These are phyloP conservation scores for Teratosphaeria destructans DNA, from an alignment of 2,329 filamentous ascomycete species.

Conservation along the genomic window DNA sequence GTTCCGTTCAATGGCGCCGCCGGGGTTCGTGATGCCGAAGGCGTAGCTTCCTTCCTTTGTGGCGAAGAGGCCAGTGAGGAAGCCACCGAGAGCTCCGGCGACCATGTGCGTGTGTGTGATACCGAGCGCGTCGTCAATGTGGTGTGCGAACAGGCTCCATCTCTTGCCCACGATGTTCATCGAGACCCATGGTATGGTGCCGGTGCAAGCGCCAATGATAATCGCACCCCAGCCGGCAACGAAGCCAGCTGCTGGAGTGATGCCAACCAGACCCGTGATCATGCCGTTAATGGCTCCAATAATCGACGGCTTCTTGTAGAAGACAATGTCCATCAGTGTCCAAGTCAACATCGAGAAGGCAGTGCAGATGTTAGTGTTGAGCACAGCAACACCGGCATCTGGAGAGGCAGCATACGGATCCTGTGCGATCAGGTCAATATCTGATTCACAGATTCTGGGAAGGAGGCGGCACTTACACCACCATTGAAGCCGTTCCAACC, in stretches of 20 bases:
- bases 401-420: slow-evolving; percentile 42
- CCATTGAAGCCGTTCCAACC: slow-evolving; percentile 47
- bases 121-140: slow-evolving; percentile 45
- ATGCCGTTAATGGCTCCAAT: slow-evolving; percentile 43
- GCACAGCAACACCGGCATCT: slow-evolving; percentile 41
- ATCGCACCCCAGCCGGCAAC: slow-evolving; percentile 44
- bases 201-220: slow-evolving; percentile 36
- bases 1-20: slow-evolving; percentile 42
- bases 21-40: slow-evolving; percentile 35
- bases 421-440: slow-evolving; percentile 3
- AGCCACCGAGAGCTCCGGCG: slow-evolving; percentile 37
- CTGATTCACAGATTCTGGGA: neutral
- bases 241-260: slow-evolving; percentile 42
- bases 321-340: slow-evolving; percentile 37
- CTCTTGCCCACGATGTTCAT: slow-evolving; percentile 41
- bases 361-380: slow-evolving; percentile 43
- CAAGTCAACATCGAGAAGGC: slow-evolving; percentile 39
- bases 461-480: slow-evolving; percentile 17
- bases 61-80: slow-evolving; percentile 38
- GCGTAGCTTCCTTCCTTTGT: slow-evolving; percentile 37
- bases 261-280: slow-evolving; percentile 44
- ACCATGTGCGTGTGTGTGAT: slow-evolving; percentile 41
- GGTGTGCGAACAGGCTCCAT: slow-evolving; percentile 47
- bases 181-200: slow-evolving; percentile 37
- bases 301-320: slow-evolving; percentile 40